A percentile compares a stretch with the other conserved stretches of the same genome.
Conservation (phyloP, 345 rosid genomes). For the Populus pruinosa region DNA sequence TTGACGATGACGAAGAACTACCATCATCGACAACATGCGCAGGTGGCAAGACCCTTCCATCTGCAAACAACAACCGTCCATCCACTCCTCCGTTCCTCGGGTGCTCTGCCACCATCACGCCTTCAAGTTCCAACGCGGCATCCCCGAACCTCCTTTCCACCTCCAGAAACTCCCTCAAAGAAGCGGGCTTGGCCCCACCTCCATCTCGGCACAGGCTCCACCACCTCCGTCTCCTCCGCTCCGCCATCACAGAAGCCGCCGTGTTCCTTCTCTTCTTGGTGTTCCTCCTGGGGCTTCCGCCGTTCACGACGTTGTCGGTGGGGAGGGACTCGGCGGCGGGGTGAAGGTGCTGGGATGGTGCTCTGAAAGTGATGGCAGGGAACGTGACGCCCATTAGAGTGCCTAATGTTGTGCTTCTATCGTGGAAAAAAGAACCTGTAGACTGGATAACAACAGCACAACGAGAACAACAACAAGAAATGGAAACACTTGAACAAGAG, state of each 20-base stretch:
- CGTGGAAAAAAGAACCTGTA: slow-evolving; percentile 93
- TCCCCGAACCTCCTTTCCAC: slow-evolving; percentile 86
- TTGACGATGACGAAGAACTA: slow-evolving; percentile 19
- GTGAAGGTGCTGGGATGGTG: slow-evolving; percentile 51
- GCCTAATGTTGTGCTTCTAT: slow-evolving; percentile 88
- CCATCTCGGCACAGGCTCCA: slow-evolving; percentile 79
- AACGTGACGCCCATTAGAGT: slow-evolving; percentile 87
- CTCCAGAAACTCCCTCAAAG: slow-evolving; percentile 85
- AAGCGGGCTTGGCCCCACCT: slow-evolving; percentile 56
- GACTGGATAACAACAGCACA: slow-evolving; percentile 41
- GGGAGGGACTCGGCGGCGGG: slow-evolving; percentile 11
- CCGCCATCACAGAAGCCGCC: slow-evolving; percentile 25
- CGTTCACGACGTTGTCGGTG: background rate
- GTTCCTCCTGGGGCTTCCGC: slow-evolving; percentile 12
- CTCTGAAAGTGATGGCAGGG: slow-evolving; percentile 62
- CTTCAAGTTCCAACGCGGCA: slow-evolving; percentile 56
- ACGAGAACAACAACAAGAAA: background rate
- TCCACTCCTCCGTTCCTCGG: slow-evolving; percentile 20
- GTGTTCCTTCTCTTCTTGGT: slow-evolving; percentile 23
- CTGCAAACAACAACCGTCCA: slow-evolving; percentile 62
- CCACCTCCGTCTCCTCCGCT: slow-evolving; percentile 59
- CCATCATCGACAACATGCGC: slow-evolving; percentile 27
- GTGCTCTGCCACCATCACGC: slow-evolving; percentile 36
- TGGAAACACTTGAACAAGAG: background rate
- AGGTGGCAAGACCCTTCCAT: slow-evolving; percentile 85